A percentile compares a stretch with the other conserved stretches of the same genome.
These are phyloP conservation scores for Discostella pseudostelligera DNA, from an alignment of 108 stramenopile species.

Conservation along the genomic window DNA sequence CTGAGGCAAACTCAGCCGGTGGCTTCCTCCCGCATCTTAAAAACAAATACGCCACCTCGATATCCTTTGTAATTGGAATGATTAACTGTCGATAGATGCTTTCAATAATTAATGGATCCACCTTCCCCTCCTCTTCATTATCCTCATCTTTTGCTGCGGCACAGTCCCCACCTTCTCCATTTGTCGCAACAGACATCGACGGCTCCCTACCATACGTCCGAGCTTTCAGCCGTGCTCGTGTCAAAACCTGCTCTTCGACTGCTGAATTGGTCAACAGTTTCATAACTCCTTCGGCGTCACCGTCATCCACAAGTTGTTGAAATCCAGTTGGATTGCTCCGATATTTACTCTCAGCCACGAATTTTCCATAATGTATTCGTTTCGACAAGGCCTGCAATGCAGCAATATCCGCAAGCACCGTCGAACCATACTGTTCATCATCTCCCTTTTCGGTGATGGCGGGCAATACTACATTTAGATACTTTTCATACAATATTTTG, in stretches of 20 bases:
- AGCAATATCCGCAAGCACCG: conserved; percentile 87
- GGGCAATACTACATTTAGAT: conserved; percentile 84
- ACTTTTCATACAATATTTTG: conserved; percentile 75
- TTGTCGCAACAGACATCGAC: conserved; percentile 52
- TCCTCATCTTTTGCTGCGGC: conserved; percentile 69
- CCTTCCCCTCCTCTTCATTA: conserved; percentile 61
- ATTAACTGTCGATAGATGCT: conserved; percentile 91
- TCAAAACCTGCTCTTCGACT: conserved; percentile 94
- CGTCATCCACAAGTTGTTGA: conserved; percentile 81
- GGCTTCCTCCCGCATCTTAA: conserved; percentile 79
- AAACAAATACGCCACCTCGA: conserved; percentile 97
- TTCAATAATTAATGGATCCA: conserved; percentile 91
- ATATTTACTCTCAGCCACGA: conserved; percentile 98
- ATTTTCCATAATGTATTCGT: conserved; percentile 96
- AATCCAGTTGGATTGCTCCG: conserved; percentile 82
- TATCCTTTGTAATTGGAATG: conserved; percentile 97
- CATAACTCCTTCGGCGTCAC: conserved; percentile 96
- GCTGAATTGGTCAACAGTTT: conserved; percentile 87
- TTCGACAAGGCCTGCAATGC: conserved; percentile 88
- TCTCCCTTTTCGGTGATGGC: conserved; percentile 79
- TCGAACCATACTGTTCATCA: conserved; percentile 97
- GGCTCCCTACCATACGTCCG: conserved; percentile 93
- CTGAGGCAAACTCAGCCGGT: conserved; percentile 70
- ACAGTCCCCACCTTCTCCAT: conserved; percentile 42
- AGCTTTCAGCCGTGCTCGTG: conserved; percentile 90